Evolutionary conservation across 441 rosid genomes (phyloP).

Genomic region (Erysimum cheiri): DNA sequence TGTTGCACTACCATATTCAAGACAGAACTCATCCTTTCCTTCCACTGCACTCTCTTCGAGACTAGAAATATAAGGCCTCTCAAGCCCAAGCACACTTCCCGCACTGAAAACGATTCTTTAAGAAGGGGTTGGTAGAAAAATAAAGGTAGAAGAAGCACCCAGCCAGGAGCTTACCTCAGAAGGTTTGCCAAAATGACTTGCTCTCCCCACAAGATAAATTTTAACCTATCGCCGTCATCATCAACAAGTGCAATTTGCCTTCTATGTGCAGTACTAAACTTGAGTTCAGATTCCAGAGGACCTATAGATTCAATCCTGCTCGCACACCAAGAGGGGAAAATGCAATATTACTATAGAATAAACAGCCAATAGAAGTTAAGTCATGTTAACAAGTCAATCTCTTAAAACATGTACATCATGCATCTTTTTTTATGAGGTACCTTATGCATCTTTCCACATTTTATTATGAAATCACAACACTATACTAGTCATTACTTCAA

Average conservation of each 20-base stretch:
- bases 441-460: constrained; percentile 12
- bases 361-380: constrained; percentile 16
- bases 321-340: constrained; percentile 30
- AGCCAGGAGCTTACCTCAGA: constrained; percentile 67
- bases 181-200: constrained; percentile 81
- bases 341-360: constrained; percentile 5
- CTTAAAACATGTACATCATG: constrained; percentile 15
- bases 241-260: constrained; percentile 79
- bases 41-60: constrained; percentile 60
- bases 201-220: constrained; percentile 92
- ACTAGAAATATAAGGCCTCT: constrained; percentile 82
- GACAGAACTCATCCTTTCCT: constrained; percentile 66
- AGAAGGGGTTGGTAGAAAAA: constrained; percentile 15
- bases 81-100: constrained; percentile 91
- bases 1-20: constrained; percentile 96
- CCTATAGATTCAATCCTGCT: constrained; percentile 88
- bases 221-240: constrained; percentile 64
- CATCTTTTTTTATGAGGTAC: constrained; percentile 10
- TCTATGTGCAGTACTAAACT: constrained; percentile 57
- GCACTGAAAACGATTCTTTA: constrained; percentile 53
- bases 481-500: constrained; percentile 20
- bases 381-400: constrained; percentile 26
- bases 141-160: constrained; percentile 32
- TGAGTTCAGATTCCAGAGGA: constrained; percentile 69
- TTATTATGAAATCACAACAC: neutral